Evolutionary conservation across 2,329 filamentous ascomycete genomes (phyloP), one percentile per base, ranked within the genome.

Genomic region (Lecanoromycetidae sp.): DNA sequence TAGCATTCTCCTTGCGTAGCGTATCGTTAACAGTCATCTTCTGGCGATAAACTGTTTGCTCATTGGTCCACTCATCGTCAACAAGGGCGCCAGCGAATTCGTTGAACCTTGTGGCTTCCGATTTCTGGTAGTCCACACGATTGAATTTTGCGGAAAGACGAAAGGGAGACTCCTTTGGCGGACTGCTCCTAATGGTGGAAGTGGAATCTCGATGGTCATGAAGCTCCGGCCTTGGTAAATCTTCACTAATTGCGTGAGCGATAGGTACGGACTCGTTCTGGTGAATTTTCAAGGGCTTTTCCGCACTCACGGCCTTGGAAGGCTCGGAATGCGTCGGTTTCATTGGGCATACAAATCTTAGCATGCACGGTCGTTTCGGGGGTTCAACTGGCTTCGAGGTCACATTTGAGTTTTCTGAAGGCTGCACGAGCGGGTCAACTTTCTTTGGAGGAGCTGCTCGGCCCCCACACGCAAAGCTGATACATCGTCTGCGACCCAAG

Each of bases 1-100:
- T 91, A 25, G 79, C 79, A 52, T 87, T 87, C 66, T 98, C 91
- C 65, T 94, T 93, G 61, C 79, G 75, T 55, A 98, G 72, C 4
- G 88, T 94, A 61, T 96, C 91, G 55, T 82, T 80, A 54, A 98
- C 81, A 3, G 88, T 96, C 32, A 98, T 72, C 58, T 85, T 87
- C 41, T 74, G 74, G 47, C 74, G 73, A 54, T 79, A 71, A 26
- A 76, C 75, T 6, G 75, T 71, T 27, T 76, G 71, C 57, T 85
- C 82, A 47, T 82, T 79, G 25, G 93, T 85, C 91, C 91, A 98
- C 57, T 94, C 88, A 49, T 95, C 88, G 52, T 91, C 84, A 49
- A 86, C 79, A 49, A 80, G 74, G 41, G 85, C 87, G 60, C 83
- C 87, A 35, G 86, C 90, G 62, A 96, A 96, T 58, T 94, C 90